These are phyloP conservation scores for Cyanidiococcus yangmingshanensis DNA, from an alignment of 23 red algal genomes.

Conservation along the genomic window DNA sequence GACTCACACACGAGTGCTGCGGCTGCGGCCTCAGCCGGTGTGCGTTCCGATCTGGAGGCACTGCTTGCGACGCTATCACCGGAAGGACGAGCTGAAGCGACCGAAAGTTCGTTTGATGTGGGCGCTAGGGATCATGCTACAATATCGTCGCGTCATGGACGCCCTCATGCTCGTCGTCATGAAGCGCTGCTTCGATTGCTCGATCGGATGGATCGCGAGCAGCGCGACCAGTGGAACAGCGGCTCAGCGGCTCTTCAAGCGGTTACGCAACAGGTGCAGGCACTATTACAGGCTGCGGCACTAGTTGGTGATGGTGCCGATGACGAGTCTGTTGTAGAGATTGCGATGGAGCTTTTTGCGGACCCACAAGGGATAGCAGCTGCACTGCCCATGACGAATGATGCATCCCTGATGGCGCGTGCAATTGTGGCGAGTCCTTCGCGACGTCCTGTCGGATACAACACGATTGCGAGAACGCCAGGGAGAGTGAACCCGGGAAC, in stretches of 20 bases:
- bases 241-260: background rate
- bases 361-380: background rate
- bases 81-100: background rate
- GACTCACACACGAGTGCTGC: background rate
- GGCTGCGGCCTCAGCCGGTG: background rate
- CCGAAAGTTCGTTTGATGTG: background rate
- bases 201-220: background rate
- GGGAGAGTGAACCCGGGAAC: background rate
- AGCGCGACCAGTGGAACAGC: background rate
- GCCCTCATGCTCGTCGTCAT: background rate
- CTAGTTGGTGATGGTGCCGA: background rate
- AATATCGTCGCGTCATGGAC: background rate
- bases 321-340: background rate
- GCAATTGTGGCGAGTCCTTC: background rate
- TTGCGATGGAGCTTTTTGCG: background rate
- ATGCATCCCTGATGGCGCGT: too few relatives aligned
- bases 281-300: background rate
- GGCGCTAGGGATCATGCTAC: background rate
- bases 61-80: background rate
- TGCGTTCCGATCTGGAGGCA: background rate
- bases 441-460: too few relatives aligned
- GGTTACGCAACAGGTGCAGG: background rate
- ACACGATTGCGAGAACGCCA: background rate
- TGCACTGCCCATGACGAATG: background rate
- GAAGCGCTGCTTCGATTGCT: background rate